Conservation (phyloP, 2,329 filamentous ascomycete species). For the Metarhizium album region DNA sequence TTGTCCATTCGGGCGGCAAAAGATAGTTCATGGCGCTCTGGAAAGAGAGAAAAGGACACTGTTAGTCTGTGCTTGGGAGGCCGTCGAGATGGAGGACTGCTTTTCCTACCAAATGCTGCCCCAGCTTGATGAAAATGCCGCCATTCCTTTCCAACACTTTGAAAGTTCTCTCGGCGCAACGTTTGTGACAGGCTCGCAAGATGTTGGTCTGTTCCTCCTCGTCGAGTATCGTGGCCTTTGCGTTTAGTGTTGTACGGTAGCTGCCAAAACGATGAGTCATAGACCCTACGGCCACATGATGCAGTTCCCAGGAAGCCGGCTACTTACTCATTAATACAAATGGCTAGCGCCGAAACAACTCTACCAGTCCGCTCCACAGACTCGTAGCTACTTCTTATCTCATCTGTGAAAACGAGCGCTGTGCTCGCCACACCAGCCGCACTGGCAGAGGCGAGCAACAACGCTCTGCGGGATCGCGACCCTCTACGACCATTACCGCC, state of each 20-base stretch:
- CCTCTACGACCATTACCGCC: conserved; percentile 7
- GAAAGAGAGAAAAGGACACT: background rate
- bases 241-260: conserved; percentile 77
- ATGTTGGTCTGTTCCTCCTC: conserved; percentile 54
- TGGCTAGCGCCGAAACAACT: conserved; percentile 60
- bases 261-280: conserved; percentile 32
- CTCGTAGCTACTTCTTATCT: conserved; percentile 66
- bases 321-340: conserved; percentile 86
- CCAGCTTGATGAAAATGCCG: conserved; percentile 96
- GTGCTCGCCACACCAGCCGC: conserved; percentile 38
- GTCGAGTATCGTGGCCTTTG: conserved; percentile 50
- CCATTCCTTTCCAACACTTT: conserved; percentile 88
- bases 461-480: conserved; percentile 16
- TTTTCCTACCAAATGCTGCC: conserved; percentile 66
- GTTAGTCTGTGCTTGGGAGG: background rate
- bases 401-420: conserved; percentile 47
- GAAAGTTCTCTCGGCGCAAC: conserved; percentile 82
- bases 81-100: background rate
- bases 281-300: background rate
- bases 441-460: conserved; percentile 41
- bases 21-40: conserved; percentile 92
- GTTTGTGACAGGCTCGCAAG: conserved; percentile 76
- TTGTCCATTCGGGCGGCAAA: conserved; percentile 83
- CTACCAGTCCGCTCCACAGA: conserved; percentile 68
- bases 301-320: background rate